Evolutionary conservation across 305 asterid species (phyloP).

Genomic region (Fraxinus baroniana): DNA sequence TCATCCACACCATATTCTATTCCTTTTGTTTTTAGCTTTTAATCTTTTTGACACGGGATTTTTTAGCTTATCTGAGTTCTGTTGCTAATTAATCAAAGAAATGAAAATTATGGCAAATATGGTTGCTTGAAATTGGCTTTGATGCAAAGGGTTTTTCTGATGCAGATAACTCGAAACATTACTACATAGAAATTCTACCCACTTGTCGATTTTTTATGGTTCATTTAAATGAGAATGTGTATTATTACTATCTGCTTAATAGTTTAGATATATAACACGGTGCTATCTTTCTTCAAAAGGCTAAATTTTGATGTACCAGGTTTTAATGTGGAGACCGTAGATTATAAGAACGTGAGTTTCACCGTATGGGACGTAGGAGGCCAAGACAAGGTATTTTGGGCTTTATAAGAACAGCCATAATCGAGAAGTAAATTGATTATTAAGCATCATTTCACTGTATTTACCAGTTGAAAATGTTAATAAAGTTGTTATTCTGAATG

Average conservation of each 20-base stretch:
- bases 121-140: background rate
- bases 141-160: background rate
- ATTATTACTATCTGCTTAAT: background rate
- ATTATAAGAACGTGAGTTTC: constrained; percentile 51
- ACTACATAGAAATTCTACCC: background rate
- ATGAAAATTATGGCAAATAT: background rate
- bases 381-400: constrained; percentile 44
- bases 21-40: background rate
- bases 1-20: background rate
- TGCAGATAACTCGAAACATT: background rate
- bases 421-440: background rate
- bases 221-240: background rate
- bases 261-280: no score
- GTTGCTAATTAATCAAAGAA: background rate
- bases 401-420: background rate
- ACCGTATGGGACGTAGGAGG: constrained; percentile 65
- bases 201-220: background rate
- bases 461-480: background rate
- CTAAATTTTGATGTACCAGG: constrained; percentile 29
- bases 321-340: constrained; percentile 57
- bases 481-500: background rate
- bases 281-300: background rate
- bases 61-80: background rate
- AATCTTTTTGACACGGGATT: background rate
- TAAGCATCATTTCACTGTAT: background rate